Evolutionary conservation across 1,139 yeast genomes (phyloP).

Genomic region (Hyphopichia fennica): DNA sequence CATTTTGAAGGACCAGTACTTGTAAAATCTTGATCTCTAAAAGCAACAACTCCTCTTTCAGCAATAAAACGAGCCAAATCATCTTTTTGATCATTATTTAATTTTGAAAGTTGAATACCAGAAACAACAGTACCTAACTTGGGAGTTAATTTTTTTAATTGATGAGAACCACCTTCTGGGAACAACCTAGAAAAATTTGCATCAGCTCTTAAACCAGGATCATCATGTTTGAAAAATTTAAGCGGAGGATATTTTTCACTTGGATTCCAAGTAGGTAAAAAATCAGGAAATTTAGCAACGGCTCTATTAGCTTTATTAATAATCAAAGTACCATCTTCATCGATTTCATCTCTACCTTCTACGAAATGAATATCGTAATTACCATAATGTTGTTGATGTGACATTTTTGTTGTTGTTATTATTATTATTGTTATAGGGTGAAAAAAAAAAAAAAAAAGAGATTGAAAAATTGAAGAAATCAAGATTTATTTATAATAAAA

Average conservation of each 20-base stretch:
- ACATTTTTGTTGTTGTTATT: neutral
- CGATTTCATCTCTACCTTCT: constrained; percentile 19
- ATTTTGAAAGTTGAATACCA: constrained; percentile 58
- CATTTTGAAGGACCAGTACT: constrained; percentile 55
- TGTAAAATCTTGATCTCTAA: constrained; percentile 66
- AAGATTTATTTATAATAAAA: too few species aligned
- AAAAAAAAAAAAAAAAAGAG: neutral
- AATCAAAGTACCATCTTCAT: constrained; percentile 20
- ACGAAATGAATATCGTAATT: constrained; percentile 19
- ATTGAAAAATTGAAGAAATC: too few species aligned
- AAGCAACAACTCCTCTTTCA: constrained; percentile 66
- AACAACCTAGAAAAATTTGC: constrained; percentile 52
- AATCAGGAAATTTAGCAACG: constrained; percentile 30
- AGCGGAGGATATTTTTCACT: constrained; percentile 44
- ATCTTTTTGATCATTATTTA: constrained; percentile 53
- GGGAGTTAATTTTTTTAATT: constrained; percentile 51
- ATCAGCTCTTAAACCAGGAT: constrained; percentile 61
- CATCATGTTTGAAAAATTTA: constrained; percentile 48
- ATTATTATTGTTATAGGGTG: neutral
- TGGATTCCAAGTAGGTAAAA: constrained; percentile 54
- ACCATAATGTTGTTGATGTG: constrained; percentile 8
- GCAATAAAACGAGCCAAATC: constrained; percentile 67
- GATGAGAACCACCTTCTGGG: constrained; percentile 27
- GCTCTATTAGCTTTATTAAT: constrained; percentile 22
- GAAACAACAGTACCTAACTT: constrained; percentile 63